These are phyloP conservation scores for Alternaria atra DNA, from an alignment of 2,329 filamentous ascomycete genomes.

Conservation along the genomic window DNA sequence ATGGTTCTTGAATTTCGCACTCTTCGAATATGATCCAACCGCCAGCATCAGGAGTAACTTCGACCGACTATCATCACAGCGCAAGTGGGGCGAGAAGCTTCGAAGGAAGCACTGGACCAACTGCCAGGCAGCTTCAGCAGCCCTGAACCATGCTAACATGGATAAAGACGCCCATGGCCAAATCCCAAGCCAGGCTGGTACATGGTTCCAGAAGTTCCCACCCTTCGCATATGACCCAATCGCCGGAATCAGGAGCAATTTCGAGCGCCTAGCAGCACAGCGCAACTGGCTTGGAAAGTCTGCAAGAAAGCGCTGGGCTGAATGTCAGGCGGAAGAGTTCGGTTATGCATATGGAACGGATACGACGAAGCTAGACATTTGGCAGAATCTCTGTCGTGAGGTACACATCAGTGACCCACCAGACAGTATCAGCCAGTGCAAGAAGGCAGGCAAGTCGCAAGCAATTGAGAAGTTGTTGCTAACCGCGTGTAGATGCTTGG, in stretches of 20 bases:
- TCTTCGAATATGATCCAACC: not conserved
- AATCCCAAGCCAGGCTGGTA: not conserved
- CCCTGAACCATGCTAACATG: not conserved
- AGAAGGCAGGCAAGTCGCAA: conserved; percentile 16
- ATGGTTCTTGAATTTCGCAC: not conserved
- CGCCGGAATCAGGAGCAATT: conserved; percentile 11
- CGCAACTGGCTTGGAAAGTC: conserved; percentile 13
- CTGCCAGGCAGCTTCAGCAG: not conserved
- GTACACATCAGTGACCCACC: conserved; percentile 20
- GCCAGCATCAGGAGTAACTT: conserved; percentile 2
- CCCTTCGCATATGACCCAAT: conserved; percentile 13
- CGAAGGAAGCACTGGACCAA: not conserved
- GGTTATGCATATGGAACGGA: conserved; percentile 13
- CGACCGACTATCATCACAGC: not conserved
- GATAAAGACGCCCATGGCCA: not conserved
- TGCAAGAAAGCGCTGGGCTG: conserved; percentile 9
- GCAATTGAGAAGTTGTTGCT: not conserved
- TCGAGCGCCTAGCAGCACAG: conserved; percentile 11
- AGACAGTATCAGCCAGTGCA: conserved; percentile 25
- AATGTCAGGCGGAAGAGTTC: conserved; percentile 18
- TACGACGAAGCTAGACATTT: conserved; percentile 20
- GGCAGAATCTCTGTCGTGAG: conserved; percentile 31
- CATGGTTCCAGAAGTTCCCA: conserved; percentile 15
- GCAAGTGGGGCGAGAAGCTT: conserved; percentile 2
- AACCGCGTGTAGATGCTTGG: conserved; percentile 15